These are phyloP conservation scores for Tilletia walkeri DNA, from an alignment of 1,284 basidiomycete species.

Conservation along the genomic window DNA sequence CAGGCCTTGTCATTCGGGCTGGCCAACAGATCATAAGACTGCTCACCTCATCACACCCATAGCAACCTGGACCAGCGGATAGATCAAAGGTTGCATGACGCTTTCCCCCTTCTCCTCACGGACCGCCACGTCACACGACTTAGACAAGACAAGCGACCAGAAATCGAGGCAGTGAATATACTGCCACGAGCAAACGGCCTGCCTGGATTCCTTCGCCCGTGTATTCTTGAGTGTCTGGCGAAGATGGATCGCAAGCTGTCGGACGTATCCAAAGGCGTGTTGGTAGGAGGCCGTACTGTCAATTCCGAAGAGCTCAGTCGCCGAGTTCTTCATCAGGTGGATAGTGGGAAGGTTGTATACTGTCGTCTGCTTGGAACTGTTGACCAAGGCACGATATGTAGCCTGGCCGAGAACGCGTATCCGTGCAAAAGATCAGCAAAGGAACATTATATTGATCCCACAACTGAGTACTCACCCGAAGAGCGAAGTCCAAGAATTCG, in stretches of 20 bases:
- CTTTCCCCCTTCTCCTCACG: conserved; percentile 61
- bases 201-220: conserved; percentile 56
- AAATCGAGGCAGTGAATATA: conserved; percentile 94
- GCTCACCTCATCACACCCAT: conserved; percentile 70
- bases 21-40: conserved; percentile 39
- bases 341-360: conserved; percentile 86
- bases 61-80: conserved; percentile 90
- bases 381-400: conserved; percentile 78
- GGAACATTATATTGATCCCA: conserved; percentile 7
- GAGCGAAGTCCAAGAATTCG: conserved; percentile 76
- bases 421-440: neutral
- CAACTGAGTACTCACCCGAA: conserved; percentile 66
- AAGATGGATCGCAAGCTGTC: conserved; percentile 90
- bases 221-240: conserved; percentile 86
- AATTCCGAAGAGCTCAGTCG: conserved; percentile 83
- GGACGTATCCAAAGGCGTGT: conserved; percentile 93
- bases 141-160: conserved; percentile 73
- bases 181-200: conserved; percentile 76
- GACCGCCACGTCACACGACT: conserved; percentile 35
- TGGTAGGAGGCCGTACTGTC: conserved; percentile 71
- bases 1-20: too few species aligned
- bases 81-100: conserved; percentile 81
- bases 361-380: conserved; percentile 77
- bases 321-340: conserved; percentile 97
- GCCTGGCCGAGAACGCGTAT: conserved; percentile 61